Conservation (phyloP, 2,329 filamentous ascomycete species). For the Fusarium tjaetaba region DNA sequence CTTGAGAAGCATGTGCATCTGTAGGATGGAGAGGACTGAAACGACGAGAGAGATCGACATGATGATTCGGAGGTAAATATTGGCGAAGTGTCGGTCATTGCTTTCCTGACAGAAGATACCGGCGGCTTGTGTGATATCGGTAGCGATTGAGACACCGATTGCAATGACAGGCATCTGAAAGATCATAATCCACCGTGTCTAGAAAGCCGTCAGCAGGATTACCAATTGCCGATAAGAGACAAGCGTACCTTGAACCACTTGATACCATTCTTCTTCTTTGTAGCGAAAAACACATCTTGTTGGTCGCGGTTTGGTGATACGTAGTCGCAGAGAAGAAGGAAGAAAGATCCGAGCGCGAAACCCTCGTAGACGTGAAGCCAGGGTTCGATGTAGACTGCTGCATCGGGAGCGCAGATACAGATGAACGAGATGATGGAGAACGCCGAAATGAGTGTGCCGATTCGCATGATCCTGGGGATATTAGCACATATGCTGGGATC, state of each 20-base stretch:
- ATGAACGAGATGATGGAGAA: conserved; percentile 34
- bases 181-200: conserved; percentile 38
- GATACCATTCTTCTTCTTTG: conserved; percentile 28
- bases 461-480: conserved; percentile 22
- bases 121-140: conserved; percentile 25
- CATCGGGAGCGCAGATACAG: conserved; percentile 11
- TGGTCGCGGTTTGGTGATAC: conserved; percentile 29
- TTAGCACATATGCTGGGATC: neutral
- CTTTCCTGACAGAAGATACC: conserved; percentile 32
- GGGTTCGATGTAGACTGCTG: conserved; percentile 28
- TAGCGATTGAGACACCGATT: conserved; percentile 9
- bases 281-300: conserved; percentile 37
- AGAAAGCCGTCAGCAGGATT: fast-evolving
- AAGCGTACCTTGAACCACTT: conserved; percentile 29
- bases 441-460: conserved; percentile 26
- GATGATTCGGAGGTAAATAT: conserved; percentile 15
- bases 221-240: fast-evolving
- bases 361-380: conserved; percentile 34
- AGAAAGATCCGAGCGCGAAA: conserved; percentile 32
- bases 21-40: conserved; percentile 27
- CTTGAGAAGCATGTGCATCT: conserved; percentile 32
- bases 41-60: conserved; percentile 14
- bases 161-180: conserved; percentile 37
- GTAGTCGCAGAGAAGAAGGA: conserved; percentile 37
- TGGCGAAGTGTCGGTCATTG: conserved; percentile 25